Conservation (phyloP, 2,329 filamentous ascomycete genomes). For the Paracorniculantispora psalliotae region DNA sequence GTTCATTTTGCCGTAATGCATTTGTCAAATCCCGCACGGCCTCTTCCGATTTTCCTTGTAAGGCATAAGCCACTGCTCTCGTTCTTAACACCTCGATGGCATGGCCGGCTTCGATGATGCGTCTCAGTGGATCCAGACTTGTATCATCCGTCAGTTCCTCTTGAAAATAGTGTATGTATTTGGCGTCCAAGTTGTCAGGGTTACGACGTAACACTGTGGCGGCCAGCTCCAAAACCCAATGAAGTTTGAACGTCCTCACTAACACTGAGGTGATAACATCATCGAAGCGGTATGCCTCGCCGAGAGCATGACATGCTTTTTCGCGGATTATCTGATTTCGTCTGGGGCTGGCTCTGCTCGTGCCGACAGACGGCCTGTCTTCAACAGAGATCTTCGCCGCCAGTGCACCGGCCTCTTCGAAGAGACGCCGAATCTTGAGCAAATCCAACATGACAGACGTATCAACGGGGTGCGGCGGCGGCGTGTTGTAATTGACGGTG, state of each 20-base stretch:
- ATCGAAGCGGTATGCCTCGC: constrained; percentile 72
- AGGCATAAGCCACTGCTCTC: neutral
- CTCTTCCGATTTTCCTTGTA: neutral
- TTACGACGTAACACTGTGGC: constrained; percentile 66
- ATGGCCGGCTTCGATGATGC: constrained; percentile 59
- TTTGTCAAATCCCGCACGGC: neutral
- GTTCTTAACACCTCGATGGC: constrained; percentile 17
- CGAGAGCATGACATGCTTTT: constrained; percentile 72
- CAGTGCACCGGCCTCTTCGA: constrained; percentile 75
- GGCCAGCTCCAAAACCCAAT: constrained; percentile 70
- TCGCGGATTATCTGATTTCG: no score
- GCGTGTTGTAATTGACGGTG: constrained; percentile 73
- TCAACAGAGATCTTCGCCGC: constrained; percentile 74
- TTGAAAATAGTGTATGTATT: constrained; percentile 90
- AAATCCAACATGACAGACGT: constrained; percentile 79
- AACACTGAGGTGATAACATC: constrained; percentile 74
- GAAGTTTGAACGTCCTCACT: constrained; percentile 73
- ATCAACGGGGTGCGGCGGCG: constrained; percentile 71
- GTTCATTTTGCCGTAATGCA: neutral
- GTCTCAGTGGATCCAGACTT: constrained; percentile 64
- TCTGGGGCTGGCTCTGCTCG: no score
- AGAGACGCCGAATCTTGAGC: constrained; percentile 72
- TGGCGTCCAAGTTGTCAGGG: constrained; percentile 64
- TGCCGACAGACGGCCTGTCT: constrained; percentile 55
- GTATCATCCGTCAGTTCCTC: constrained; percentile 69